A percentile compares a stretch with the other conserved stretches of the same genome.
Conservation (phyloP, 768 basidiomycete genomes). For the Chalciporus pseudorubinellus region DNA sequence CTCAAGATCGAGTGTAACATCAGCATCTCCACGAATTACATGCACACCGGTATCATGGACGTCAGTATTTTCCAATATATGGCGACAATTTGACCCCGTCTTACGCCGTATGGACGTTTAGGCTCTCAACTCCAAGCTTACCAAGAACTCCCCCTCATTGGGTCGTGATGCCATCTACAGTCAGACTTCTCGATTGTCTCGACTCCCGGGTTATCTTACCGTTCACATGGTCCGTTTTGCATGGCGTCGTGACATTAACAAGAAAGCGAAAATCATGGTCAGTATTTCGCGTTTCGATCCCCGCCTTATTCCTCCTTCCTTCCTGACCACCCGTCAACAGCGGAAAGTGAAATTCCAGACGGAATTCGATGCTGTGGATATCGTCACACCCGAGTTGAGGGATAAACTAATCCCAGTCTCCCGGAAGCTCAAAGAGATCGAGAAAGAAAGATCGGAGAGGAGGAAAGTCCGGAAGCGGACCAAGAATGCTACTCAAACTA, state of each 20-base stretch:
- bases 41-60: constrained; percentile 81
- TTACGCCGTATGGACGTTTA: constrained; percentile 30
- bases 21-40: constrained; percentile 78
- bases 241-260: constrained; percentile 87
- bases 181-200: constrained; percentile 75
- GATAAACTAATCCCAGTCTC: constrained; percentile 68
- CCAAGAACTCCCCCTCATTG: constrained; percentile 79
- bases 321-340: constrained; percentile 34
- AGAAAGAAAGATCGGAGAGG: constrained; percentile 82
- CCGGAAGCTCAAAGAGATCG: constrained; percentile 70
- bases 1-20: constrained; percentile 95
- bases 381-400: constrained; percentile 77
- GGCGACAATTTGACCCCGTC: constrained; percentile 7
- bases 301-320: not conserved
- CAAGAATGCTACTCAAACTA: constrained; percentile 36
- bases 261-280: constrained; percentile 98
- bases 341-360: constrained; percentile 90
- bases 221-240: constrained; percentile 97
- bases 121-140: constrained; percentile 84
- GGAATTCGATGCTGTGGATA: constrained; percentile 83
- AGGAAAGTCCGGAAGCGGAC: constrained; percentile 77
- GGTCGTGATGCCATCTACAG: constrained; percentile 80
- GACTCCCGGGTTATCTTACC: constrained; percentile 81
- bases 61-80: constrained; percentile 45
- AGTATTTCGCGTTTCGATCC: constrained; percentile 3